These are phyloP conservation scores for Phytopythium mirpurense DNA, from an alignment of 352 stramenopile genomes.

Conservation along the genomic window DNA sequence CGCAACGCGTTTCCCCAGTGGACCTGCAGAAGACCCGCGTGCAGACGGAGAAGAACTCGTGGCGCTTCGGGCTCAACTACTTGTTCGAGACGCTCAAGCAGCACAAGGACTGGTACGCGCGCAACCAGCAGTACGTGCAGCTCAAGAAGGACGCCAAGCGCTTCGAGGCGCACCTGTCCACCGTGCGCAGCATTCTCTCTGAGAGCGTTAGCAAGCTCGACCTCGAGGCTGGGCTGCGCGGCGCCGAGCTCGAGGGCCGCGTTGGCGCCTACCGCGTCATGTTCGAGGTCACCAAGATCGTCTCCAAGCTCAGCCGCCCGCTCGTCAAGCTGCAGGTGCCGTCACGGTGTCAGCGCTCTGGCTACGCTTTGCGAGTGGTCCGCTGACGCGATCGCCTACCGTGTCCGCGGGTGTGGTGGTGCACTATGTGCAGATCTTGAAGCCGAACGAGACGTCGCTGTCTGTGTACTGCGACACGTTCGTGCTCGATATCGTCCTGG, in stretches of 20 bases:
- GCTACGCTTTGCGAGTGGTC: too few relatives aligned
- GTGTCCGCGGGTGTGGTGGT: too few relatives aligned
- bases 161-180: conserved; percentile 69
- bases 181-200: conserved; percentile 63
- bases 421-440: conserved; percentile 77
- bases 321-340: conserved; percentile 68
- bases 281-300: conserved; percentile 88
- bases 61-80: conserved; percentile 86
- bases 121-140: conserved; percentile 88
- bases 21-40: conserved; percentile 67
- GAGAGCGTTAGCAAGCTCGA: conserved; percentile 83
- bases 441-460: conserved; percentile 80
- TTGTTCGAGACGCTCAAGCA: conserved; percentile 87
- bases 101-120: conserved; percentile 86
- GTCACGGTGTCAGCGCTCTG: too few relatives aligned
- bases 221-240: conserved; percentile 74
- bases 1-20: conserved; percentile 31
- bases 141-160: conserved; percentile 79
- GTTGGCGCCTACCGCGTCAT: conserved; percentile 87
- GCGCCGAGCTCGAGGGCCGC: conserved; percentile 77
- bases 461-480: conserved; percentile 88
- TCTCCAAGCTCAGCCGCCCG: conserved; percentile 76
- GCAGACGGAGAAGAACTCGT: conserved; percentile 82
- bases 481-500: conserved; percentile 79
- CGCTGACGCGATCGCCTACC: too few relatives aligned